Conservation (phyloP, 2,329 filamentous ascomycete species). For the Fusarium verrucosum region DNA sequence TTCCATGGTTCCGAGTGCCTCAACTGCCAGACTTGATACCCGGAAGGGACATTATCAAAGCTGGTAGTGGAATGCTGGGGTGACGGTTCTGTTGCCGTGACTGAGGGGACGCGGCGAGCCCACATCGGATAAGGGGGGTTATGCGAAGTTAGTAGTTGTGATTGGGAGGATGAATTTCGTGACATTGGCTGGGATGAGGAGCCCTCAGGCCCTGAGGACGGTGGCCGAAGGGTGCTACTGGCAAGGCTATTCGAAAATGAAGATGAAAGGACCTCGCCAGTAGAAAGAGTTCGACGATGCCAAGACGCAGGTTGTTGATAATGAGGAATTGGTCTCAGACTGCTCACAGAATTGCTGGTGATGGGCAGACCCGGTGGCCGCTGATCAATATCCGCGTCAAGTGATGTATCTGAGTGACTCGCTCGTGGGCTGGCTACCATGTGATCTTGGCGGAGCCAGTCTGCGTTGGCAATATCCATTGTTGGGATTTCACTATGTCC, state of each 20-base stretch:
- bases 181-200: slow-evolving; percentile 38
- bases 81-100: slow-evolving; percentile 32
- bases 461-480: slow-evolving; percentile 15
- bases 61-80: slow-evolving; percentile 12
- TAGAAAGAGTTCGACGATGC: slow-evolving; percentile 14
- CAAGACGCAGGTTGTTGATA: neutral
- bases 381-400: slow-evolving; percentile 24
- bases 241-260: slow-evolving; percentile 28
- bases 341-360: slow-evolving; percentile 26
- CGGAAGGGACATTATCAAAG: slow-evolving; percentile 15
- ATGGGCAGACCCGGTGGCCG: slow-evolving; percentile 31
- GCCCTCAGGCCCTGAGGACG: slow-evolving; percentile 20
- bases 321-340: slow-evolving; percentile 3
- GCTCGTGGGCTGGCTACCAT: neutral
- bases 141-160: slow-evolving; percentile 4
- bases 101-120: slow-evolving; percentile 24
- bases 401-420: slow-evolving; percentile 24
- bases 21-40: slow-evolving; percentile 22
- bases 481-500: slow-evolving; percentile 17
- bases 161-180: slow-evolving; percentile 26
- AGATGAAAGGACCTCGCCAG: slow-evolving; percentile 20
- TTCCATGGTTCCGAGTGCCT: slow-evolving; percentile 34
- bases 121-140: neutral
- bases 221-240: slow-evolving; percentile 29
- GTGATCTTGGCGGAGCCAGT: slow-evolving; percentile 19